Evolutionary conservation across 305 asterid species (phyloP), one percentile per base, ranked within the genome.

Genomic region (Fraxinus greggii): DNA sequence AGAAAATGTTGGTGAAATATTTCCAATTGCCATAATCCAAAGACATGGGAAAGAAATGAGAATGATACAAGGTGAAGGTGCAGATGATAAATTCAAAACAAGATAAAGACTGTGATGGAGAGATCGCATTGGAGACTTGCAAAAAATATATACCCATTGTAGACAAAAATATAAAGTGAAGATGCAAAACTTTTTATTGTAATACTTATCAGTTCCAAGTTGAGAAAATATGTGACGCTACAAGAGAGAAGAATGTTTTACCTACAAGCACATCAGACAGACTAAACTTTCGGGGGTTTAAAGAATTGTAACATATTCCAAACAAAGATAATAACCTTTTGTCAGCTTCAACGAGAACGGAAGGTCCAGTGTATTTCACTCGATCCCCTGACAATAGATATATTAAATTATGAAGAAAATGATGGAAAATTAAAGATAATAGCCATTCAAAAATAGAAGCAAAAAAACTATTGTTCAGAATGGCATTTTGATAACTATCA

Each of bases 321-420:
- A 77, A 54, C 75, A 80, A 79, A 80, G 85, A 82, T 72, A 83
- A 78, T 84, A 78, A 96, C 99, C 96, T 96, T 81, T 88, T 92
- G 86, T 91, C 91, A 32, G 88, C 95, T 88, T 90, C 93, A 82
- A 86, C 45, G 82, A 72, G 77, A 81, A 86, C 86, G 48, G 94
- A 84, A 26, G 92, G 92, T 84, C 99, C 99, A 75, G 84, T 87
- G 87, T 96, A 96, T 88, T 92, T 94, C 84, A 96, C 95, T 78
- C 93, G 97, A 89, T 94, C 98, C 84, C 99, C 99, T 96, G 92
- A 81, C 56, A 87, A 84, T 63, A 89, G 81, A 85, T 45, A 80
- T 17, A 77, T 61, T 80, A 51, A 78, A 15, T 48, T 9, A 70
- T 32, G 63, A 79, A 76, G 69, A 83, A 78, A 67, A 67, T 5